Conservation (phyloP, 2,329 filamentous ascomycete genomes). For the Fusarium decemcellulare region DNA sequence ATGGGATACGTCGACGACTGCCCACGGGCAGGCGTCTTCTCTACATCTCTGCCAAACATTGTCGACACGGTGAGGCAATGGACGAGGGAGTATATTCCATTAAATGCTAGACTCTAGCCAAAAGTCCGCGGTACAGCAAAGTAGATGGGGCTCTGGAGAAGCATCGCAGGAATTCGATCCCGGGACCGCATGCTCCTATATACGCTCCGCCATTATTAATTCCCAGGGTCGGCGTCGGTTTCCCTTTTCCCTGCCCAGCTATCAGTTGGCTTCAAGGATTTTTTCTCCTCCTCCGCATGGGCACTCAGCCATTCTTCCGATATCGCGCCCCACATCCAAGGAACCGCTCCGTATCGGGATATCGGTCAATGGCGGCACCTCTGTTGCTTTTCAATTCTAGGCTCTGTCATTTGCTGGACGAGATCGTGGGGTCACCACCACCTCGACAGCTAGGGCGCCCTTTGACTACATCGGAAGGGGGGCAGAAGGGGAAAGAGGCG, state of each 20-base stretch:
- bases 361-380: background rate
- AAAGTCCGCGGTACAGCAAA: too few relatives aligned
- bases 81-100: slow-evolving; percentile 20
- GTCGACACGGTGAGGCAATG: slow-evolving; percentile 14
- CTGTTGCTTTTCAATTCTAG: slow-evolving; percentile 11
- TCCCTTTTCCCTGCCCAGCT: background rate
- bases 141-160: background rate
- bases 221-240: background rate
- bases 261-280: slow-evolving; percentile 13
- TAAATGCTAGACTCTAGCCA: slow-evolving; percentile 7
- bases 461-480: slow-evolving; percentile 7
- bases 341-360: slow-evolving; percentile 20
- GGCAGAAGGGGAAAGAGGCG: background rate
- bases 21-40: slow-evolving; percentile 30
- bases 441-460: slow-evolving; percentile 10
- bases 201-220: slow-evolving; percentile 25
- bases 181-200: slow-evolving; percentile 33
- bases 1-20: slow-evolving; percentile 14
- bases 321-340: slow-evolving; percentile 37
- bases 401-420: slow-evolving; percentile 19
- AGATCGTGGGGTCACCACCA: slow-evolving; percentile 3
- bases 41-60: slow-evolving; percentile 41
- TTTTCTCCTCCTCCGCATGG: slow-evolving; percentile 16
- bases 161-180: background rate
- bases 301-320: slow-evolving; percentile 27